phyloP scores from a whole-genome alignment of 306 rosid genomes.

The Argentina anserina region DNA sequence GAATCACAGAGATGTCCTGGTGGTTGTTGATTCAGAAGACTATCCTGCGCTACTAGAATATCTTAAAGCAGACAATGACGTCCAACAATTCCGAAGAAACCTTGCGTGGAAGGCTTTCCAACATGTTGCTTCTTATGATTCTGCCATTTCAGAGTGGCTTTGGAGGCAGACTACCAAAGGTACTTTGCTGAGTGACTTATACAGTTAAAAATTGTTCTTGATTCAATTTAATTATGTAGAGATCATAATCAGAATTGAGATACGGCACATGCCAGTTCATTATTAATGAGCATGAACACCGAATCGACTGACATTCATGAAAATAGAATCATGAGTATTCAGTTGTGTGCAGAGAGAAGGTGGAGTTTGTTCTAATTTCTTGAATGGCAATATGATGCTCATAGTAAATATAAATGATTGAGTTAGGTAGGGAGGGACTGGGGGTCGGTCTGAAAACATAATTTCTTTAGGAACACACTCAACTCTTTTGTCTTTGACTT shows the following conservation, averaged over 20 bases:
- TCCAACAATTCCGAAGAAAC: constrained; percentile 60
- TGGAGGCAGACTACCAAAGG: constrained; percentile 87
- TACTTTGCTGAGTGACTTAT: constrained; percentile 20
- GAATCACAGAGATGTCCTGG: constrained; percentile 90
- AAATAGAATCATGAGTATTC: neutral
- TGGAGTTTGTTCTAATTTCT: neutral
- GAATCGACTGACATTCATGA: neutral
- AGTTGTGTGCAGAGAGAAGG: neutral
- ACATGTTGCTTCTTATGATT: constrained; percentile 83
- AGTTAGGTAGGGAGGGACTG: neutral
- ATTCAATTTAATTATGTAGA: neutral
- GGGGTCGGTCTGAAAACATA: neutral
- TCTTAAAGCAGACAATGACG: constrained; percentile 60
- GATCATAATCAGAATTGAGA: neutral
- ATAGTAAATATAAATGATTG: neutral
- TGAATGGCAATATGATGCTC: neutral
- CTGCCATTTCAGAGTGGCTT: constrained; percentile 93
- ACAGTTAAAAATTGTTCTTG: neutral
- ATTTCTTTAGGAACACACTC: neutral
- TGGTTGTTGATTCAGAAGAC: constrained; percentile 88
- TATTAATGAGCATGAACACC: neutral
- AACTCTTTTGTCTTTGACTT: neutral
- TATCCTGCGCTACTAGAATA: constrained; percentile 68
- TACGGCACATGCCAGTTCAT: neutral
- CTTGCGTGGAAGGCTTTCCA: constrained; percentile 98